These are phyloP conservation scores for Tetraselmis chui DNA, from an alignment of 139 green algal genomes.

Conservation along the genomic window DNA sequence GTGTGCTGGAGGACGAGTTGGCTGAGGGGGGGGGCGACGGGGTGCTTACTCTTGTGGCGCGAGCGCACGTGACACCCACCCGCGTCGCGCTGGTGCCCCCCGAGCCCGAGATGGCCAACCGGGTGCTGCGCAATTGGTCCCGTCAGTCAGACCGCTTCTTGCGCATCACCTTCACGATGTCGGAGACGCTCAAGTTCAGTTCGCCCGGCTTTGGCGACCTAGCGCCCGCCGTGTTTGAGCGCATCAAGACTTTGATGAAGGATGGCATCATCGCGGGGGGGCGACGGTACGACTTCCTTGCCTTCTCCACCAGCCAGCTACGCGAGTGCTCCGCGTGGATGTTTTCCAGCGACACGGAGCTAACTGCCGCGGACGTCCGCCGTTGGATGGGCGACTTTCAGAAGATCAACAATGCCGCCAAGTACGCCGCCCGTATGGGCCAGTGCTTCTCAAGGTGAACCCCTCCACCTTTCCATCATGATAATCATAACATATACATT, in stretches of 20 bases:
- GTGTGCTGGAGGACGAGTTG: conserved; percentile 2
- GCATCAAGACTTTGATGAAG: conserved; percentile 10
- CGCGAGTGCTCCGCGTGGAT: conserved; percentile 16
- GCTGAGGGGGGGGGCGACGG: conserved; percentile 1
- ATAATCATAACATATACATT: too few species aligned
- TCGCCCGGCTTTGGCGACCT: background rate
- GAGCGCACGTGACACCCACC: conserved; percentile 16
- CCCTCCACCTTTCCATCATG: background rate
- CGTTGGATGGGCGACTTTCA: conserved; percentile 28
- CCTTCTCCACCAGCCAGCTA: conserved; percentile 28
- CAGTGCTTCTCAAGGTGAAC: conserved; percentile 38
- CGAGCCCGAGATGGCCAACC: conserved; percentile 18
- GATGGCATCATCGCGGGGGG: conserved; percentile 8
- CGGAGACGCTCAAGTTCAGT: conserved; percentile 9
- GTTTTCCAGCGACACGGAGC: background rate
- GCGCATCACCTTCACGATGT: conserved; percentile 22
- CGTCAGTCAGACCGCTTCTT: conserved; percentile 12
- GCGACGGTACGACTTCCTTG: conserved; percentile 20
- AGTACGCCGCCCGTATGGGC: conserved; percentile 38
- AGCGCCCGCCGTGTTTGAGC: background rate
- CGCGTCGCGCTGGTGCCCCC: conserved; percentile 10
- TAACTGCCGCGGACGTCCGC: conserved; percentile 20
- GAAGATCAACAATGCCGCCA: conserved; percentile 19
- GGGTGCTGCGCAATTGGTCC: conserved; percentile 15
- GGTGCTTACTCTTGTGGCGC: conserved; percentile 7